Conservation (phyloP, 2,329 filamentous ascomycete species). For the Aspergillus fumigatus region DNA sequence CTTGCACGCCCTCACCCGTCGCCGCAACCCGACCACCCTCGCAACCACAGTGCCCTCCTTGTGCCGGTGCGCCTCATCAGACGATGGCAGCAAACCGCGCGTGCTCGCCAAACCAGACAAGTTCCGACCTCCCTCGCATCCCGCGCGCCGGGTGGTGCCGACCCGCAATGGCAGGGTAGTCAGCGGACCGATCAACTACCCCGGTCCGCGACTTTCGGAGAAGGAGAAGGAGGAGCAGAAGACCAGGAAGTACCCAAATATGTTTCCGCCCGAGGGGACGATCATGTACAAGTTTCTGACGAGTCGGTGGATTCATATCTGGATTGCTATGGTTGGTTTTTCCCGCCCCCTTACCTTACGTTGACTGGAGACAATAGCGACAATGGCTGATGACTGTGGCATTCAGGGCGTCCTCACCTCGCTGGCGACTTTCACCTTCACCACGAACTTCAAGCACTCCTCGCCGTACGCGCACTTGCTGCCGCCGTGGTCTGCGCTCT, state of each 20-base stretch:
- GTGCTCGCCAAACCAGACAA: conserved; percentile 81
- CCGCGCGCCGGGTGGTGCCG: conserved; percentile 60
- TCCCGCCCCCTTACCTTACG: conserved; percentile 6
- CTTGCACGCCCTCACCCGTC: conserved; percentile 24
- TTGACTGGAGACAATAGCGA: background rate
- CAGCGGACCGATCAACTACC: conserved; percentile 59
- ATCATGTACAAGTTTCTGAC: conserved; percentile 83
- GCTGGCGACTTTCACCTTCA: conserved; percentile 68
- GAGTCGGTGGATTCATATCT: conserved; percentile 69
- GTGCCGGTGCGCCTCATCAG: conserved; percentile 24
- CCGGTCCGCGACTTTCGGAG: conserved; percentile 63
- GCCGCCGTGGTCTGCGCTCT: conserved; percentile 64
- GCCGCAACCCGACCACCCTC: conserved; percentile 8
- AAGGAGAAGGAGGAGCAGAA: conserved; percentile 64
- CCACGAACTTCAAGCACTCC: conserved; percentile 70
- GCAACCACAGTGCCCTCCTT: conserved; percentile 9
- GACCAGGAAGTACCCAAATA: conserved; percentile 73
- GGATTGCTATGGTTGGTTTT: conserved; percentile 68
- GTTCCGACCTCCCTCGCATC: conserved; percentile 91
- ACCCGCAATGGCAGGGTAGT: conserved; percentile 27
- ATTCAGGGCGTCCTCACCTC: conserved; percentile 60
- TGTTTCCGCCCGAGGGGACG: conserved; percentile 79
- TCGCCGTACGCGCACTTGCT: conserved; percentile 78
- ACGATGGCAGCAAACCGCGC: conserved; percentile 49
- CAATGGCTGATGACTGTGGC: background rate